Conservation (phyloP, 352 stramenopile species). For the Globisporangium heterothallicum region DNA sequence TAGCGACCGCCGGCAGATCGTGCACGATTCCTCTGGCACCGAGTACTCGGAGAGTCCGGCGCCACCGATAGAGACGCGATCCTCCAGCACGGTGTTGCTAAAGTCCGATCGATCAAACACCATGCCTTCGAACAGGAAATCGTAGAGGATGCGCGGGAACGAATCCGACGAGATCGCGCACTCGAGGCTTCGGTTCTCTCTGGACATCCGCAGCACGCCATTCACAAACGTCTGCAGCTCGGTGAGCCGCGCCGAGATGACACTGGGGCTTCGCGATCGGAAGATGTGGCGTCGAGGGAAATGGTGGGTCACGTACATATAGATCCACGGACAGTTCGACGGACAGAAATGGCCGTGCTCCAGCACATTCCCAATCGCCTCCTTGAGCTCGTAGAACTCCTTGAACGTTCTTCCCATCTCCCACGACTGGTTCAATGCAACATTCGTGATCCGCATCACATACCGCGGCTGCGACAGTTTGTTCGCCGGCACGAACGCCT, state of each 20-base stretch:
- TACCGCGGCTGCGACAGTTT: conserved; percentile 67
- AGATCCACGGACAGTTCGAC: conserved; percentile 81
- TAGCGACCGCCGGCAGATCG: conserved; percentile 46
- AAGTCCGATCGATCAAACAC: conserved; percentile 72
- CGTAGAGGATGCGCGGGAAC: conserved; percentile 65
- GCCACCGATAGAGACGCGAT: conserved; percentile 30
- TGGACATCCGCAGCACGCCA: conserved; percentile 50
- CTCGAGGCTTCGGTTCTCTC: conserved; percentile 57
- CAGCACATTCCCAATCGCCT: conserved; percentile 43
- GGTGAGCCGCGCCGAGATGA: conserved; percentile 51
- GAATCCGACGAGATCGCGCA: conserved; percentile 52
- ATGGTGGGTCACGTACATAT: conserved; percentile 73
- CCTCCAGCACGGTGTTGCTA: conserved; percentile 42
- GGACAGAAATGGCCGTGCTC: conserved; percentile 77
- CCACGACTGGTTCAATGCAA: conserved; percentile 61
- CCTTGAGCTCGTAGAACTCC: conserved; percentile 79
- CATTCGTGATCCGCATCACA: conserved; percentile 75
- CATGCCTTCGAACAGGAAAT: conserved; percentile 81
- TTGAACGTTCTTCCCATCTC: conserved; percentile 75
- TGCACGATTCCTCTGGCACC: conserved; percentile 34
- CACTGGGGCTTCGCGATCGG: conserved; percentile 51
- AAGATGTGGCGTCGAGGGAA: conserved; percentile 78
- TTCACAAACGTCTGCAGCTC: conserved; percentile 68
- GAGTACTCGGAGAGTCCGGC: conserved; percentile 16
- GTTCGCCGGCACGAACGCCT: conserved; percentile 66